phyloP scores from a whole-genome alignment of 805 yeast genomes.

The Kuraishia floccosa region DNA sequence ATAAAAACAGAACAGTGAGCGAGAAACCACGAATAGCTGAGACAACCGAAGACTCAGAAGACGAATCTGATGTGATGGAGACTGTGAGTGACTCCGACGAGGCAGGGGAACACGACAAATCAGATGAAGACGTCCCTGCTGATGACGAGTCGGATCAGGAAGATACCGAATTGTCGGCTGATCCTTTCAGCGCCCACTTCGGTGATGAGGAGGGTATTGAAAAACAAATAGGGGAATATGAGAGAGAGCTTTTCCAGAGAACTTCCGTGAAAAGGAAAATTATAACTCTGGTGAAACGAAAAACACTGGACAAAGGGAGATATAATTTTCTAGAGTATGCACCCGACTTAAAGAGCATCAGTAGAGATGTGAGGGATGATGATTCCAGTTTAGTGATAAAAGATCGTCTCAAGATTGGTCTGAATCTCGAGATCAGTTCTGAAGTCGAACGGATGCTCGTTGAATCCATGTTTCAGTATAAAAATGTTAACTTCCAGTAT shows the following conservation, averaged over 20 bases:
- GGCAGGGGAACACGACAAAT: slow-evolving; percentile 4
- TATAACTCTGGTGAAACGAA: too few species aligned
- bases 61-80: slow-evolving; percentile 17
- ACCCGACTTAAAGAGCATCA: too few species aligned
- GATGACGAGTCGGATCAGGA: slow-evolving; percentile 10
- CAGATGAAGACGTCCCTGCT: slow-evolving; percentile 9
- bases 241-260: slow-evolving; percentile 9
- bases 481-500: slow-evolving; percentile 51
- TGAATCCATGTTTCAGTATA: slow-evolving; percentile 60
- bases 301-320: too few species aligned
- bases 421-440: too few species aligned
- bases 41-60: slow-evolving; percentile 14
- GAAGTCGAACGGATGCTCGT: too few species aligned
- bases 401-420: too few species aligned
- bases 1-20: slow-evolving; percentile 7
- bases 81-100: slow-evolving; percentile 15
- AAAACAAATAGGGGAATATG: slow-evolving; percentile 3
- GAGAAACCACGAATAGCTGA: slow-evolving; percentile 7
- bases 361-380: too few species aligned
- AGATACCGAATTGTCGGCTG: slow-evolving; percentile 25
- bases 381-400: too few species aligned
- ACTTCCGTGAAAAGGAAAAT: too few species aligned
- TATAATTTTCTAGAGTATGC: too few species aligned
- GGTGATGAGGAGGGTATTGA: slow-evolving; percentile 26
- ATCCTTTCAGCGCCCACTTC: slow-evolving; percentile 75